A percentile compares a stretch with the other conserved stretches of the same genome.
Conservation (phyloP, 345 rosid genomes). For the Psidium friedrichsthalianum region DNA sequence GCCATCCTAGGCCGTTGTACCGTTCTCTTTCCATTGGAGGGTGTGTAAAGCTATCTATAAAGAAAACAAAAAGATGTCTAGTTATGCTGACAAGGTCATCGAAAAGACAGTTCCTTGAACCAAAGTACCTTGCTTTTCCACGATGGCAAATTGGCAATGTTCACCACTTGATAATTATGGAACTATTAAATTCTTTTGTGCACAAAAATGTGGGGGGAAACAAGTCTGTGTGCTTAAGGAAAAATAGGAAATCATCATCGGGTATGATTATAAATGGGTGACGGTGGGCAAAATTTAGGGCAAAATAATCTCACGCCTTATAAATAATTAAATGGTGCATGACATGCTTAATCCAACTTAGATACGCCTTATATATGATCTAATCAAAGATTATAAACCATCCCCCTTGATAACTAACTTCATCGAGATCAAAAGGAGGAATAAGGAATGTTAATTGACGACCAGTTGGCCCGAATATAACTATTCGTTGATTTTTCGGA, state of each 20-base stretch:
- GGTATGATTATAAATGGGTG: neutral
- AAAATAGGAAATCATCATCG: neutral
- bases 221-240: neutral
- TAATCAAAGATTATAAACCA: neutral
- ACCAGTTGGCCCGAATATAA: fast-evolving
- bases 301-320: neutral
- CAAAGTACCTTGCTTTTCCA: neutral
- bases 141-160: neutral
- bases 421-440: neutral
- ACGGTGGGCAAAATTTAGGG: neutral
- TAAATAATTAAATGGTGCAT: neutral
- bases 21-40: neutral
- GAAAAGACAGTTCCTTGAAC: neutral
- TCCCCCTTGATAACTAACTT: neutral
- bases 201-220: neutral
- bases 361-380: neutral
- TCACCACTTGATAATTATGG: neutral
- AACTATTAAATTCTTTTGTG: neutral
- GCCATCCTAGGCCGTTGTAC: neutral
- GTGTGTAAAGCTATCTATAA: neutral
- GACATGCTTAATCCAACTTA: neutral
- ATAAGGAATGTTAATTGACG: neutral
- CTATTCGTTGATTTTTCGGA: fast-evolving
- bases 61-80: neutral
- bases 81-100: neutral